Evolutionary conservation across 371 early-diverging fungal species (phyloP).

Genomic region (Mycotypha africana): DNA sequence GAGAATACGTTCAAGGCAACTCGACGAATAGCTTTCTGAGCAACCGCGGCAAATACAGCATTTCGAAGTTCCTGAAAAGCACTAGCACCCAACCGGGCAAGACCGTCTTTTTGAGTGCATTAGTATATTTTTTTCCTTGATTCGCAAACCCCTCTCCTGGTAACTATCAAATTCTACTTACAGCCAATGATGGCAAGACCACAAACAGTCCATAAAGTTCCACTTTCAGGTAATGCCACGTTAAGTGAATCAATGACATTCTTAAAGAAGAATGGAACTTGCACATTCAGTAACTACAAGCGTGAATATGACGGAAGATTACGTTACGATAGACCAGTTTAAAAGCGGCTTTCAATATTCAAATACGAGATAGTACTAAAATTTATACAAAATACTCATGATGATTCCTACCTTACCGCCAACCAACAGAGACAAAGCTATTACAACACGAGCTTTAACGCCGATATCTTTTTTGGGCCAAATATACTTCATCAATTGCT

Average conservation of each 20-base stretch:
- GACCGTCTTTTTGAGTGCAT: too few relatives aligned
- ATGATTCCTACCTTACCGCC: constrained; percentile 59
- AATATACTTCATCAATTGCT: constrained; percentile 74
- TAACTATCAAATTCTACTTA: constrained; percentile 23
- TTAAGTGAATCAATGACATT: constrained; percentile 74
- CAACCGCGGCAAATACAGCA: constrained; percentile 91
- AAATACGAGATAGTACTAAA: too few relatives aligned
- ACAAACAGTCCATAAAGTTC: constrained; percentile 67
- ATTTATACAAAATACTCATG: too few relatives aligned
- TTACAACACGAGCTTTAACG: constrained; percentile 80
- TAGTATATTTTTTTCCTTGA: constrained; percentile 20
- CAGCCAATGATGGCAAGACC: constrained; percentile 89
- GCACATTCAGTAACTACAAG: constrained; percentile 77
- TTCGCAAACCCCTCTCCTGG: too few relatives aligned
- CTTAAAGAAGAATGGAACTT: constrained; percentile 94
- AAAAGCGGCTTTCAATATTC: too few relatives aligned
- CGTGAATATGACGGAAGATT: too few relatives aligned
- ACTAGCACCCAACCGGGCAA: constrained; percentile 81
- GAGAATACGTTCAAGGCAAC: constrained; percentile 84
- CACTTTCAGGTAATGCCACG: constrained; percentile 47
- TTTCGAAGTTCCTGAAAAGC: constrained; percentile 87
- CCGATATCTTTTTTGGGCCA: constrained; percentile 86
- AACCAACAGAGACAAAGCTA: constrained; percentile 75
- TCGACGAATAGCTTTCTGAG: constrained; percentile 90
- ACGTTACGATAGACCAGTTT: too few relatives aligned